These are phyloP conservation scores for Chlamydomonas sphaeroides DNA, from an alignment of 139 green algal species.

Conservation along the genomic window DNA sequence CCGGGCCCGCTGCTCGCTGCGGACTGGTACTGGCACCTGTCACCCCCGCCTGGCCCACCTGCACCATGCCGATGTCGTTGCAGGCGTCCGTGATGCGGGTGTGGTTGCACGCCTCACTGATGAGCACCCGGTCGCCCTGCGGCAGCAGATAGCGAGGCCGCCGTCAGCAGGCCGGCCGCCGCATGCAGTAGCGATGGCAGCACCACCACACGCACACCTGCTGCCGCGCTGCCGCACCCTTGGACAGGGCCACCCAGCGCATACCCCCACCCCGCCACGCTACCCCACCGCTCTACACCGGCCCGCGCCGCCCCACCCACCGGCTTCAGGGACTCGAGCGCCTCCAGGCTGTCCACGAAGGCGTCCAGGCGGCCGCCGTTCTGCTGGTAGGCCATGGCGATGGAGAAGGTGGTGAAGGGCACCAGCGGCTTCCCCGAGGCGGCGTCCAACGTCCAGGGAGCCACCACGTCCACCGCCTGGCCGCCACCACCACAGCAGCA, in stretches of 20 bases:
- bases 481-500: no score
- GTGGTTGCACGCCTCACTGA: conserved; percentile 79
- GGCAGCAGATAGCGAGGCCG: neutral
- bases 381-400: conserved; percentile 69
- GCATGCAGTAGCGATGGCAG: neutral
- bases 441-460: conserved; percentile 69
- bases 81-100: conserved; percentile 76
- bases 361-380: conserved; percentile 58
- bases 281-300: no score
- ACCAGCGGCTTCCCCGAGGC: conserved; percentile 51
- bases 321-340: conserved; percentile 44
- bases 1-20: no score
- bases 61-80: conserved; percentile 77
- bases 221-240: no score
- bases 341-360: conserved; percentile 63
- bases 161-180: neutral
- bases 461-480: conserved; percentile 75
- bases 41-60: conserved; percentile 18
- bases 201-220: no score
- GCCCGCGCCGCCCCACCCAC: neutral
- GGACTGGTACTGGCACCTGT: no score
- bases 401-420: conserved; percentile 75
- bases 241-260: no score
- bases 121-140: conserved; percentile 56
- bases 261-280: no score